phyloP scores from a whole-genome alignment of 257 asterid genomes.

The Ligustrum vulgare region DNA sequence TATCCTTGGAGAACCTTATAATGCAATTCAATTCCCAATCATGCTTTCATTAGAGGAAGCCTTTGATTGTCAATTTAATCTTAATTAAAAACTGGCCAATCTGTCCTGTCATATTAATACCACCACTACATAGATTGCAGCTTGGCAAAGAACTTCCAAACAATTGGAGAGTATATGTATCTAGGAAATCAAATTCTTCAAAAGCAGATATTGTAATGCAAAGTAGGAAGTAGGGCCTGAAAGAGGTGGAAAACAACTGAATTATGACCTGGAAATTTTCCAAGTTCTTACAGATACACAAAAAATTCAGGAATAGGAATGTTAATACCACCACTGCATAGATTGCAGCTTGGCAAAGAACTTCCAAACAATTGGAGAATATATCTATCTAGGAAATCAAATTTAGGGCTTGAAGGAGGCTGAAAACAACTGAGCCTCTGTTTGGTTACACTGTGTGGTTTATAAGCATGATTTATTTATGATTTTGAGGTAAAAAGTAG shows the following conservation, averaged over 20 bases:
- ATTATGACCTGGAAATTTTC: neutral
- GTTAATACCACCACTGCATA: neutral
- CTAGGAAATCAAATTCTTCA: neutral
- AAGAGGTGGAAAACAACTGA: neutral
- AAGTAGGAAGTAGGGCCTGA: neutral
- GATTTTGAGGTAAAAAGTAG: no score
- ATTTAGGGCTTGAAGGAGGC: neutral
- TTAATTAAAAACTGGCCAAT: neutral
- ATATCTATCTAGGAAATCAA: neutral
- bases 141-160: neutral
- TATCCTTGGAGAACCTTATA: neutral
- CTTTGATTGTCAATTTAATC: neutral
- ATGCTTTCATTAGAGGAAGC: neutral
- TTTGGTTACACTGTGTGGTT: no score
- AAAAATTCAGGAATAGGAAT: no score
- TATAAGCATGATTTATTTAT: no score
- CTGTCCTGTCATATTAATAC: neutral
- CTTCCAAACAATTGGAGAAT: neutral
- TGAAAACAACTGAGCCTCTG: neutral
- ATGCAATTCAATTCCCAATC: neutral
- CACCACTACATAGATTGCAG: neutral
- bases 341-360: neutral
- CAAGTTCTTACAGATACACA: conserved; percentile 6
- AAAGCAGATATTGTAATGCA: neutral
- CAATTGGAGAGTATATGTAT: neutral